These are phyloP conservation scores for Ceratocystis destructans DNA, from an alignment of 2,329 filamentous ascomycete species.

Conservation along the genomic window DNA sequence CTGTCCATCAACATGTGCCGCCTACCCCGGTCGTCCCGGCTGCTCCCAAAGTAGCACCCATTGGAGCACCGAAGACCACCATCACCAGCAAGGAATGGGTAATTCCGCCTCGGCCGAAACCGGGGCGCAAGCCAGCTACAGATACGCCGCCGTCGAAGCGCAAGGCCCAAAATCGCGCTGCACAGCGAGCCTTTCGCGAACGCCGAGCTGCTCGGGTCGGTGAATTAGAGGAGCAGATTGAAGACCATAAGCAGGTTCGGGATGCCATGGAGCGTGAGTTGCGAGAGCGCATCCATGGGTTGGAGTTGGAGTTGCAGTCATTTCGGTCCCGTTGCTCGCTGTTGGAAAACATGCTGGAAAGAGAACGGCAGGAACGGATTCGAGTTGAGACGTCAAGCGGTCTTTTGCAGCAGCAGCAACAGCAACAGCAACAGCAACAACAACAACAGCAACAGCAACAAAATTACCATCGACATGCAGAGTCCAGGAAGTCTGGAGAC, in stretches of 20 bases:
- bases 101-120: conserved; percentile 70
- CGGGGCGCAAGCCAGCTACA: conserved; percentile 83
- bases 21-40: conserved; percentile 3
- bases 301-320: conserved; percentile 54
- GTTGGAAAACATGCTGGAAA: conserved; percentile 50
- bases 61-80: conserved; percentile 36
- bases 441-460: conserved; percentile 22
- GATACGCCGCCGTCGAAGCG: conserved; percentile 87
- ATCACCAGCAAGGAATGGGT: conserved; percentile 79
- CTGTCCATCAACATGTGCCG: conserved; percentile 12
- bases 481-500: conserved; percentile 13
- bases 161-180: conserved; percentile 86
- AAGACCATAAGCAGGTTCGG: conserved; percentile 44
- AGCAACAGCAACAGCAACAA: conserved; percentile 24
- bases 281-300: conserved; percentile 40
- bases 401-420: conserved; percentile 26
- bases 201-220: conserved; percentile 72
- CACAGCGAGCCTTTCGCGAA: conserved; percentile 82
- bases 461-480: conserved; percentile 22
- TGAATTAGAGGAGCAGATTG: conserved; percentile 55
- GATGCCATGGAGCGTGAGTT: conserved; percentile 45
- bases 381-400: conserved; percentile 32
- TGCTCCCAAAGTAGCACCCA: conserved; percentile 12
- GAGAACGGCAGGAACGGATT: conserved; percentile 39
- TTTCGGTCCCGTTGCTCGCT: conserved; percentile 48